Conservation (phyloP, 106 monocot genomes). For the Apostasia ramifera region DNA sequence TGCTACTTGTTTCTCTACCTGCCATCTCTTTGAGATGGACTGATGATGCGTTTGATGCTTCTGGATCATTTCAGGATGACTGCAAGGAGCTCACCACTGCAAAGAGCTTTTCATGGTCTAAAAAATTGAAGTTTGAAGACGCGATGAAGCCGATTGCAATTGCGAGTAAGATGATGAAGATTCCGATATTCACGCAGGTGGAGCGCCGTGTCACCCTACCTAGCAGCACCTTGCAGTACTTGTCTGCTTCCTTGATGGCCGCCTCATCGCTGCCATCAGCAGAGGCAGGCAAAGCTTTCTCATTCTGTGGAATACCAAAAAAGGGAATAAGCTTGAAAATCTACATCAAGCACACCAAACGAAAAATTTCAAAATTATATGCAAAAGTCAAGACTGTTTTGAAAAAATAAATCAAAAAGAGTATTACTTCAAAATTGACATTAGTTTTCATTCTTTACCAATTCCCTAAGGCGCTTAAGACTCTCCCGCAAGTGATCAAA, state of each 20-base stretch:
- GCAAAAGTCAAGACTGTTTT: not conserved
- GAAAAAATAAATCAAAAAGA: not conserved
- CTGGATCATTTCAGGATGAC: slow-evolving; percentile 18
- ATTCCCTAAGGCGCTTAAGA: slow-evolving; percentile 43
- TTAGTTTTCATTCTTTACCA: slow-evolving; percentile 33
- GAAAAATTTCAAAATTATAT: not conserved
- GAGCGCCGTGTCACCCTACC: slow-evolving; percentile 32
- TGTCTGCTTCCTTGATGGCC: slow-evolving; percentile 62
- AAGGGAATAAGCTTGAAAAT: too few relatives aligned
- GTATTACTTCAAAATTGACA: not conserved
- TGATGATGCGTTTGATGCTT: too few relatives aligned
- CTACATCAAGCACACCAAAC: not conserved
- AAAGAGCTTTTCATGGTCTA: slow-evolving; percentile 42
- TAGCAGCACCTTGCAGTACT: slow-evolving; percentile 71
- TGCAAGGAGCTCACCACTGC: slow-evolving; percentile 19
- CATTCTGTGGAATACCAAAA: slow-evolving; percentile 38
- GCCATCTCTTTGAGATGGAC: too few relatives aligned
- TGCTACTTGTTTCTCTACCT: not conserved
- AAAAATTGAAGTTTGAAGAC: slow-evolving; percentile 26
- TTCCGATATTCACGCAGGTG: slow-evolving; percentile 30
- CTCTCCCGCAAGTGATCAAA: slow-evolving; percentile 42
- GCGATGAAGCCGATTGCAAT: slow-evolving; percentile 28
- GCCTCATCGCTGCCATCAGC: slow-evolving; percentile 23
- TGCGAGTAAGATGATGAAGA: slow-evolving; percentile 25
- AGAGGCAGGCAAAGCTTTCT: slow-evolving; percentile 32